Evolutionary conservation across 768 basidiomycete species (phyloP).

Genomic region (Phanerodontia chrysosporium): DNA sequence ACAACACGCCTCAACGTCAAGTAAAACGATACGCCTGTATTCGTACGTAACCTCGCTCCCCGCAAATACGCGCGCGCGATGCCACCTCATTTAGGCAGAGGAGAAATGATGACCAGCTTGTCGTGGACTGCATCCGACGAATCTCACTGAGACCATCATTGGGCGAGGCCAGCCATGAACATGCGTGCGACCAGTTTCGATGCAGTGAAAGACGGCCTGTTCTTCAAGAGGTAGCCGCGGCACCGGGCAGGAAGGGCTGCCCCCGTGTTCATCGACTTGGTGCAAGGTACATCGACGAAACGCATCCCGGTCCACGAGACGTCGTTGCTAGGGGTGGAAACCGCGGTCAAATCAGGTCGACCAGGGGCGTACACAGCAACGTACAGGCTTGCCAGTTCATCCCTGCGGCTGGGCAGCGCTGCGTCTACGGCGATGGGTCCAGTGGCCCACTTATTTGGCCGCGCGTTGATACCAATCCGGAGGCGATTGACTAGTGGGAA

Average conservation of each 20-base stretch:
- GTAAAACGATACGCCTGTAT: too few species aligned
- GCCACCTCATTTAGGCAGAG: too few species aligned
- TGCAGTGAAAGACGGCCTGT: neutral
- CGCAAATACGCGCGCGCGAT: too few species aligned
- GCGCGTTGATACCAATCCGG: neutral
- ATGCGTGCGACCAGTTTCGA: neutral
- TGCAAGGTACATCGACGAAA: neutral
- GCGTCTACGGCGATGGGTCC: neutral
- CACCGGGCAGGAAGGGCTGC: neutral
- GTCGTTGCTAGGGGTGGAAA: neutral
- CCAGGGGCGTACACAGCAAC: neutral
- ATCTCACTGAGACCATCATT: too few species aligned
- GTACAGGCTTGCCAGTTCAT: neutral
- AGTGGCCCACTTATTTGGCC: neutral
- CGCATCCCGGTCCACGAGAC: slow-evolving; percentile 1
- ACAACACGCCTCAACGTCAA: too few species aligned
- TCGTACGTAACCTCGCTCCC: too few species aligned
- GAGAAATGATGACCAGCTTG: too few species aligned
- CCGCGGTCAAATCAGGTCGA: neutral
- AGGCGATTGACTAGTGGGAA: too few species aligned
- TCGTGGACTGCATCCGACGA: too few species aligned
- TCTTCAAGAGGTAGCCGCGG: neutral
- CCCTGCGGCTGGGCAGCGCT: neutral
- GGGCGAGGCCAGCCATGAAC: neutral
- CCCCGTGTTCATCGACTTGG: neutral